Evolutionary conservation across 345 rosid species (phyloP).

Genomic region (Physaria fendleri): DNA sequence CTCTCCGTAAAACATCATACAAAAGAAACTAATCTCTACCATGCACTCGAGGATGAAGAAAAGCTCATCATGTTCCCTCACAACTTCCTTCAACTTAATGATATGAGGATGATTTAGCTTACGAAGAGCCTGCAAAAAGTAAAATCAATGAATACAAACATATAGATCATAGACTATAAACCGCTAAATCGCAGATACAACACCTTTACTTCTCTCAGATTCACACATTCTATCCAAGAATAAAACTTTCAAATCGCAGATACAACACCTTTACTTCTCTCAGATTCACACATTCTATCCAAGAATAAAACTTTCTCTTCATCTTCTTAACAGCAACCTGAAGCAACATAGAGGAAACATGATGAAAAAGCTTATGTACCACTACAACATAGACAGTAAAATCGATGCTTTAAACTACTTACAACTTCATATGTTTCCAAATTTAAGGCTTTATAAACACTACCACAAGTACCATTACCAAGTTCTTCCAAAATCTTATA

Average conservation of each 20-base stretch:
- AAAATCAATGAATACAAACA: not conserved
- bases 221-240: constrained; percentile 89
- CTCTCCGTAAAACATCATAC: not conserved
- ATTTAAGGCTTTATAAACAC: constrained; percentile 80
- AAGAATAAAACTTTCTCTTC: constrained; percentile 84
- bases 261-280: constrained; percentile 81
- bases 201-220: constrained; percentile 91
- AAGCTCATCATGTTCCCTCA: constrained; percentile 74
- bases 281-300: constrained; percentile 90
- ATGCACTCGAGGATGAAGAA: constrained; percentile 93
- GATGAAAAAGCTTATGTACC: too few species aligned
- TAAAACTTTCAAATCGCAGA: constrained; percentile 6
- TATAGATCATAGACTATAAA: not conserved
- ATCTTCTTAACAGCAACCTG: constrained; percentile 97
- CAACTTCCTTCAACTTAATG: constrained; percentile 88
- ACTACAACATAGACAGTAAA: too few species aligned
- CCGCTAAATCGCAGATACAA: not conserved
- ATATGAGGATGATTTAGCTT: constrained; percentile 81
- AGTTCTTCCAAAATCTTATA: constrained; percentile 81
- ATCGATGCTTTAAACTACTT: constrained; percentile 13
- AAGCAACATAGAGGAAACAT: constrained; percentile 5
- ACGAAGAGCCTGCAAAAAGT: constrained; percentile 68
- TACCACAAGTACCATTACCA: constrained; percentile 96
- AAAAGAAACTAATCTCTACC: constrained; percentile 40
- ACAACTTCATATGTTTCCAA: constrained; percentile 69